Conservation (phyloP, 2,329 filamentous ascomycete genomes). For the Sordariomycetes sp. region DNA sequence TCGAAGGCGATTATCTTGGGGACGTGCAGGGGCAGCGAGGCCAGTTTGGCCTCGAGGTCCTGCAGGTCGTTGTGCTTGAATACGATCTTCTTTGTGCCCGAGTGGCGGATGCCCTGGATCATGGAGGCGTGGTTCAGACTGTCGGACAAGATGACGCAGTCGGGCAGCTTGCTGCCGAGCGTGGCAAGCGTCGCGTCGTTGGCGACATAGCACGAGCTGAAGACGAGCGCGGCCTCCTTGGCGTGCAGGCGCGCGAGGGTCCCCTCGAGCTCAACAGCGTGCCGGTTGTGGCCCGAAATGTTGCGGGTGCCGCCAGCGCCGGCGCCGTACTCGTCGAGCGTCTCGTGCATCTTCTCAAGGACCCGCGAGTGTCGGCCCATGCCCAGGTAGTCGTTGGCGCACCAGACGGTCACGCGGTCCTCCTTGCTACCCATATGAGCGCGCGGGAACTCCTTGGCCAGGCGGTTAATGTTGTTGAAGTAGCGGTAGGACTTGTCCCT, state of each 20-base stretch:
- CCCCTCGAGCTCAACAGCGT: conserved; percentile 73
- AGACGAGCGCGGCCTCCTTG: conserved; percentile 85
- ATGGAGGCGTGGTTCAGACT: conserved; percentile 97
- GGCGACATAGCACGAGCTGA: conserved; percentile 95
- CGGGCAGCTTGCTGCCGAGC: conserved; percentile 88
- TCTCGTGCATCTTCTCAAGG: conserved; percentile 84
- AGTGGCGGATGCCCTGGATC: conserved; percentile 98
- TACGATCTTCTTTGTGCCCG: conserved; percentile 90
- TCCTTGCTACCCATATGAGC: conserved; percentile 78
- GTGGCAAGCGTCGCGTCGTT: conserved; percentile 96
- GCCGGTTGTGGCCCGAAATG: conserved; percentile 94
- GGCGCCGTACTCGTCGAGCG: conserved; percentile 85
- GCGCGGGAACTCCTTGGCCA: conserved; percentile 90
- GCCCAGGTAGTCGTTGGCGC: conserved; percentile 96
- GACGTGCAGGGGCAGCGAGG: conserved; percentile 67
- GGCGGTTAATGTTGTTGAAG: conserved; percentile 99
- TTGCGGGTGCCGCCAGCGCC: conserved; percentile 93
- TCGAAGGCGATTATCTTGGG: conserved; percentile 99
- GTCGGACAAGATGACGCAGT: conserved; percentile 96
- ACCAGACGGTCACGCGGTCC: conserved; percentile 93
- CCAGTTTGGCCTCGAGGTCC: conserved; percentile 85
- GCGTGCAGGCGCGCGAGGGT: conserved; percentile 79
- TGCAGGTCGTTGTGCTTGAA: conserved; percentile 98
- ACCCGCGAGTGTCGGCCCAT: conserved; percentile 91
- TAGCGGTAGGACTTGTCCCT: conserved; percentile 99